Percentiles rank a stretch among this genome's conserved stretches.
Conservation (phyloP, 345 rosid genomes). For the Brassica rapa region DNA sequence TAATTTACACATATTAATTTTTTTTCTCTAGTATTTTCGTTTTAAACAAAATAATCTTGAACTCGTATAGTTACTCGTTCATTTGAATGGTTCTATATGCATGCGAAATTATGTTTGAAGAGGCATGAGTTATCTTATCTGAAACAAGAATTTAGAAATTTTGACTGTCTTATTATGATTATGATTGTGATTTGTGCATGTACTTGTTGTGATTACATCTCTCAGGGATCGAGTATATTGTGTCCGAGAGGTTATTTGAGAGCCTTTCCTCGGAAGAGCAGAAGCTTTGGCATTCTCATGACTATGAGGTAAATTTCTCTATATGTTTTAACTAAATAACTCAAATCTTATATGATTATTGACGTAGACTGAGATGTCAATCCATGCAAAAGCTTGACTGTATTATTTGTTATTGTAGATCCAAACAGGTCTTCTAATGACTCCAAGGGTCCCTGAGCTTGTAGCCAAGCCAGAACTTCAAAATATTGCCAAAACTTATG, state of each 20-base stretch:
- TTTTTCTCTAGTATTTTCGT: not conserved
- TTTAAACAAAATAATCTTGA: too few species aligned
- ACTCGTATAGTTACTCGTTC: not conserved
- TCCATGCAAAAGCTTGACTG: not conserved
- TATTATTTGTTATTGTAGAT: slow-evolving; percentile 37
- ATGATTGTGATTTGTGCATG: not conserved
- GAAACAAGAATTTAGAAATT: not conserved
- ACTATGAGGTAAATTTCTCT: slow-evolving; percentile 53
- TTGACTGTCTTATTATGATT: not conserved
- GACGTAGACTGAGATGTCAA: not conserved
- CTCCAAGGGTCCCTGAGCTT: slow-evolving; percentile 65
- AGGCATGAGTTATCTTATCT: not conserved
- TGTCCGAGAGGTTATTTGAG: slow-evolving; percentile 58
- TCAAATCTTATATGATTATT: not conserved
- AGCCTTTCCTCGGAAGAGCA: slow-evolving; percentile 58
- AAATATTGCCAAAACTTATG: slow-evolving; percentile 61
- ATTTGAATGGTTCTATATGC: not conserved
- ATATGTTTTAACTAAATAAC: not conserved
- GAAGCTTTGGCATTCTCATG: slow-evolving; percentile 83
- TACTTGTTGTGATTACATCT: not conserved
- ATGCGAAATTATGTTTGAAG: not conserved
- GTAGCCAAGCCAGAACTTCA: slow-evolving; percentile 58
- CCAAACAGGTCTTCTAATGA: slow-evolving; percentile 58
- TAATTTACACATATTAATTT: not conserved
- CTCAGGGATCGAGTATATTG: slow-evolving; percentile 69